A percentile compares a stretch with the other conserved stretches of the same genome.
These are phyloP conservation scores for Saturnispora dispora DNA, from an alignment of 805 yeast genomes.

Conservation along the genomic window DNA sequence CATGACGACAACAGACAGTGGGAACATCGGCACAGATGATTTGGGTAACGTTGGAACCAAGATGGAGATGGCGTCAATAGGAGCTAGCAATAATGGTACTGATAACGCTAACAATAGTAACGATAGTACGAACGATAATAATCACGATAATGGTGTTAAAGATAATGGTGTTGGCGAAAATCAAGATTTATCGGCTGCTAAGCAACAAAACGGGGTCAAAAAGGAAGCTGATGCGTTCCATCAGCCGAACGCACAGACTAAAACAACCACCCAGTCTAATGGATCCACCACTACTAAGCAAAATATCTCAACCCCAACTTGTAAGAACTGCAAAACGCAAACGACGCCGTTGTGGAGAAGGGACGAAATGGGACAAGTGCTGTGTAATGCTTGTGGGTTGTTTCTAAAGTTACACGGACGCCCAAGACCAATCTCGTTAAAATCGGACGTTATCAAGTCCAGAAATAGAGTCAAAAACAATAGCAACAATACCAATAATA, in stretches of 20 bases:
- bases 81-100: not conserved
- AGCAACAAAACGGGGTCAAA: not conserved
- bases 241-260: conserved; percentile 54
- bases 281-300: conserved; percentile 60
- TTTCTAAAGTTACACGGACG: conserved; percentile 86
- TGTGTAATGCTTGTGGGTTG: conserved; percentile 92
- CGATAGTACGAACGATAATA: not conserved
- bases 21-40: not conserved
- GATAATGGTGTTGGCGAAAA: not conserved
- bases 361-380: conserved; percentile 82
- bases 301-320: conserved; percentile 56
- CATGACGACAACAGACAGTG: not conserved
- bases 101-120: not conserved
- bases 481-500: conserved; percentile 14
- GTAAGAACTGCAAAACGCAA: conserved; percentile 86
- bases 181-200: not conserved
- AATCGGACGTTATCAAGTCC: conserved; percentile 87
- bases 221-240: conserved; percentile 24
- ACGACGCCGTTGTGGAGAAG: conserved; percentile 95
- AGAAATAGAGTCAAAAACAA: conserved; percentile 71
- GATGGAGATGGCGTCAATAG: not conserved
- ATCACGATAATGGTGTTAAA: not conserved
- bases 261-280: conserved; percentile 44
- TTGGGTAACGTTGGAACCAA: not conserved
- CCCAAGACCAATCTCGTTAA: conserved; percentile 83